Base-by-base conservation (phyloP, 2,329 filamentous ascomycete species). In the Clonostachys chloroleuca region DNA sequence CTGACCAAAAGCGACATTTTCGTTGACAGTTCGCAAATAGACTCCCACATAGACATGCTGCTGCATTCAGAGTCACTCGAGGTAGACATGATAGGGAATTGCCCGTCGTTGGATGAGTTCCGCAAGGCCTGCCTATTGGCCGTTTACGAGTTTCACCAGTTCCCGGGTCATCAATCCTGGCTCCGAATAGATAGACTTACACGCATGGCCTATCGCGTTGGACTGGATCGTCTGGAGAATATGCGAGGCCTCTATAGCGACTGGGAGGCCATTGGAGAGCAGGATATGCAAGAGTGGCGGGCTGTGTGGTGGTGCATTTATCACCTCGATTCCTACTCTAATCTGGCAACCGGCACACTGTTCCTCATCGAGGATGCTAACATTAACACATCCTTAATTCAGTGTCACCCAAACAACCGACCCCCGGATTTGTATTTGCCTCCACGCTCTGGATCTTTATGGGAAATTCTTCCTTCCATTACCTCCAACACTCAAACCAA, bases 271-370 rank as follows among this genome's bases (percentile, higher is more conserved):
- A 4, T 30, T 30, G 24, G 9, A 10, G 24, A 30, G 24, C 46
- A 51, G 16, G 18, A 45, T 33, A 40, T 45, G 45, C 45, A 54
- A 12, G 52, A 52, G 18, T 54, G 52, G 52, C 51, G 52, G 5
- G 46, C 51, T 5, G 24, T 52, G 7, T 54, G 51, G 51, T 54
- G 52, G 52, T 49, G 49, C 45, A 49, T 54, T 14, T 54, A 51
- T 40, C 45, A 49, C 35, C 49, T 54, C 17, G 52, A 54, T 30
- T 52, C 52, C 0, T 54, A 52, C 42, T 43, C 49, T n/a, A 52
- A 51, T 14, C 42, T 54, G 5, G 39, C 52, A 0, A 40, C 52
- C 0, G 52, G 52, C 10, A 52, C 47, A 36, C 51, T 51, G 13
- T 54, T 51, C 12, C 18, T 47, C 20, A 48, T 52, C 18, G 49